Conservation (phyloP, 2,329 filamentous ascomycete species). For the Sphaerulina musiva region DNA sequence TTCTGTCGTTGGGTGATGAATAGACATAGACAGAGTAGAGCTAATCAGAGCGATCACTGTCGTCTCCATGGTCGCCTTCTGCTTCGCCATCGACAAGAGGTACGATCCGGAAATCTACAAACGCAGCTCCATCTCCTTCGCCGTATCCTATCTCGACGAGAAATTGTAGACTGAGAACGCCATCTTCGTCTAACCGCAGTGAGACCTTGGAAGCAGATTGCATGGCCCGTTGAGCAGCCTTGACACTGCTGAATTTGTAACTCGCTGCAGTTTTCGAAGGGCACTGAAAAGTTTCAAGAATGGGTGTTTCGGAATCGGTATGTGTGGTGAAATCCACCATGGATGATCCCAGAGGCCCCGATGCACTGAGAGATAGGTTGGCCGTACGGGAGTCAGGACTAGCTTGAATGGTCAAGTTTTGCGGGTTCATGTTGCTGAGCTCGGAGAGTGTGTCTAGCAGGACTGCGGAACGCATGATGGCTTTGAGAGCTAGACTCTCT, state of each 20-base stretch:
- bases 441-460: slow-evolving; percentile 67
- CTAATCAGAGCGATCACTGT: slow-evolving; percentile 9
- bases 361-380: slow-evolving; percentile 62
- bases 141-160: slow-evolving; percentile 74
- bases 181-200: slow-evolving; percentile 77
- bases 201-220: slow-evolving; percentile 86
- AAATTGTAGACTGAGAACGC: slow-evolving; percentile 89
- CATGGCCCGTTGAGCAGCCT: slow-evolving; percentile 87
- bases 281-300: slow-evolving; percentile 71
- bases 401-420: slow-evolving; percentile 46
- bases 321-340: slow-evolving; percentile 51
- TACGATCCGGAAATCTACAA: slow-evolving; percentile 77
- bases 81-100: slow-evolving; percentile 61
- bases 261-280: slow-evolving; percentile 54
- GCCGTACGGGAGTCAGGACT: slow-evolving; percentile 38
- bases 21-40: not conserved
- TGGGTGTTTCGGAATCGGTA: slow-evolving; percentile 28
- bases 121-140: slow-evolving; percentile 50
- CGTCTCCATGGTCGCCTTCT: slow-evolving; percentile 32
- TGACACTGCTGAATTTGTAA: slow-evolving; percentile 83
- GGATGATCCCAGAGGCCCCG: slow-evolving; percentile 54
- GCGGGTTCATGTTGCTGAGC: slow-evolving; percentile 60
- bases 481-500: slow-evolving; percentile 74
- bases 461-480: slow-evolving; percentile 79
- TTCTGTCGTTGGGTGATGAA: not conserved